phyloP scores from a whole-genome alignment of 2,329 filamentous ascomycete species.

The Diplodia sapinea region DNA sequence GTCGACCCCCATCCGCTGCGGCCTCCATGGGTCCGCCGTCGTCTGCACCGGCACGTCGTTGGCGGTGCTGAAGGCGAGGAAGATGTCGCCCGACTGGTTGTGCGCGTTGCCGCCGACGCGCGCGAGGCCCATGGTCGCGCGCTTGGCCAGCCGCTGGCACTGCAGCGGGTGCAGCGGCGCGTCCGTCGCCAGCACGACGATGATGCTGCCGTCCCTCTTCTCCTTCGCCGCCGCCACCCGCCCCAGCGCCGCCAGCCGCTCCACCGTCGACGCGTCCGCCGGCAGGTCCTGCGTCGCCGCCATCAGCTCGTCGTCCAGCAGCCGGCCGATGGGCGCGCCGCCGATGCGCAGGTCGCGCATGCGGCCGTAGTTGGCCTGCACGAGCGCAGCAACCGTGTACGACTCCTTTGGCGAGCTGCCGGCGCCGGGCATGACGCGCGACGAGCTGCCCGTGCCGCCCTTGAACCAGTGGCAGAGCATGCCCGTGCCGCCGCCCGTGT shows the following conservation, averaged over 20 bases:
- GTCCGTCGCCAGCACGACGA: constrained; percentile 65
- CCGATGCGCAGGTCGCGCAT: constrained; percentile 63
- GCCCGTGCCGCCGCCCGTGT: constrained; percentile 69
- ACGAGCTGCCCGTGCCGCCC: constrained; percentile 69
- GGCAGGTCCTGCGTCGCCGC: constrained; percentile 43
- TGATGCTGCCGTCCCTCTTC: constrained; percentile 66
- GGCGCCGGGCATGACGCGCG: constrained; percentile 55
- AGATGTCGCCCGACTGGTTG: constrained; percentile 70
- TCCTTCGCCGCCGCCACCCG: constrained; percentile 49
- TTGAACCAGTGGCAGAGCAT: constrained; percentile 72
- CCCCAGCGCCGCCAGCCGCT: constrained; percentile 41
- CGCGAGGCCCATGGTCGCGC: constrained; percentile 66
- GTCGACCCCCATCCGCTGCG: constrained; percentile 53
- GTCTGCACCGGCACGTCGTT: constrained; percentile 57
- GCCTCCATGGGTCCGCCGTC: constrained; percentile 44
- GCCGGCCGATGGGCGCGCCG: constrained; percentile 66
- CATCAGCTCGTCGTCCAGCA: constrained; percentile 56
- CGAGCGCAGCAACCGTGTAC: constrained; percentile 68
- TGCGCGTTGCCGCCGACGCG: constrained; percentile 66
- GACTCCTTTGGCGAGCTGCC: constrained; percentile 33
- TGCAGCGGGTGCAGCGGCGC: constrained; percentile 65
- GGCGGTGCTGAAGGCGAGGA: constrained; percentile 70
- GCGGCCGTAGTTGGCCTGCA: constrained; percentile 70
- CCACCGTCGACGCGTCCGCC: constrained; percentile 38
- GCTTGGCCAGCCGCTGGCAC: constrained; percentile 63